Evolutionary conservation across 176 grass and related monocot species (phyloP), one percentile per base, ranked within the genome.

Genomic region (Cenchrus purpureus): DNA sequence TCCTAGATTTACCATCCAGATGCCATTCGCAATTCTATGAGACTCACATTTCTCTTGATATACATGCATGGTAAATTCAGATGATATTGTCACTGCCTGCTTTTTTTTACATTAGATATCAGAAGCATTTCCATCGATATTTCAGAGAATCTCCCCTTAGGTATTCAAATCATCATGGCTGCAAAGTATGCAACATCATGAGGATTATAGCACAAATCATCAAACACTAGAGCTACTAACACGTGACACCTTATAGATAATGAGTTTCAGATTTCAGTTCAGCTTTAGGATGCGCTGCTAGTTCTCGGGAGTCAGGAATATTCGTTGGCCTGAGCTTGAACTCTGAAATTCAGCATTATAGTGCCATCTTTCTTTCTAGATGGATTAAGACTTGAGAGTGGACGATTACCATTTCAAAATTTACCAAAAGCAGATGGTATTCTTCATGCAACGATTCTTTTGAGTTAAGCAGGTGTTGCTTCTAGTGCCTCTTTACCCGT

Each of bases 401-500:
- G 40, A 73, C n/a, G 19, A 65, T 82, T 78, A 86, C 48, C 66
- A 10, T 67, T 28, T 73, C 57, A 32, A 20, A 20, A 44, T 78
- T 77, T 55, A 19, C 10, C 16, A 52, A 52, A 79, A 79, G n/a
- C 51, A 79, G 44, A 67, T 40, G 44, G 4, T 16, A 66, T 65
- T 67, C 50, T 15, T 32, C 81, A 51, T 76, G 53, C 15, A 77
- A 37, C 15, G 79, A 45, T 34, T 60, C 79, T 64, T 99, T 88
- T 96, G 78, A 92, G 84, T 52, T 78, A 75, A 60, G 80, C 84
- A 75, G 90, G 81, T 4, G 79, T 96, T 73, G 86, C 76, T 92
- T 94, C 90, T 67, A 99, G 73, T 22, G 97, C 94, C 76, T 99
- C 91, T 92, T 99, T 96, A 54, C 94, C 94, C 0, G 91, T 99